Evolutionary conservation across 164 flowering plant species (phyloP), one percentile per base, ranked within the genome.

Genomic region (Cinnamomum chago): DNA sequence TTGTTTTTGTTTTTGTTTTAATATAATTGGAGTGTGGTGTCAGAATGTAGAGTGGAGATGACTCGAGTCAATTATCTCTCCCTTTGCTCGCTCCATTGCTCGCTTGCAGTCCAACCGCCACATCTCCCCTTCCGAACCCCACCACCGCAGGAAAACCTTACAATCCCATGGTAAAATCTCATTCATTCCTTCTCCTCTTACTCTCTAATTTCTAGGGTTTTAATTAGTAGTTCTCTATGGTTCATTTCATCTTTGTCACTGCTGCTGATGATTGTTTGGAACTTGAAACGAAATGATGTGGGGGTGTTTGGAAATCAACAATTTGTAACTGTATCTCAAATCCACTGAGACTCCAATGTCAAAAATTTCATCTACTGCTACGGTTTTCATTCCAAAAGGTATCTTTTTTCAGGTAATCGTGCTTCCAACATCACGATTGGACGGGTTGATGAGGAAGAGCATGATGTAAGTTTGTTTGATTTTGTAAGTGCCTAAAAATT

Each of bases 1-100:
- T 24, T 24, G 25, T n/a, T n/a, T 24, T 24, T 24, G 25, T 24
- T 24, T 52, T 52, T 52, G 18, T 9, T 13, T 52, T 52, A 3
- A 17, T 17, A 15, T 13, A 13, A 12, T 52, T 52, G 58, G 14
- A 52, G 3, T 52, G 14, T 17, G 18, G 58, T 13, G 58, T 52
- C 58, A 52, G 18, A 3, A 13, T 14, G 4, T 52, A 52, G 58
- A 14, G 5, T 52, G 58, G 58, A 52, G 58, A 13, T 52, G 18
- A 52, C 14, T 15, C 4, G 3, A 52, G 17, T 52, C 17, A 17
- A 1, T 52, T 52, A 52, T 52, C 18, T 13, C 95, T 5, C 77
- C 84, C 13, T 90, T 89, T 82, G 83, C 84, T 73, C 91, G 92
- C 55, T 80, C 85, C 13, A 62, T 80, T 22, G 86, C 91, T 52